Base-by-base conservation (phyloP, 768 basidiomycete genomes). In the Sarcodon sp. region DNA sequence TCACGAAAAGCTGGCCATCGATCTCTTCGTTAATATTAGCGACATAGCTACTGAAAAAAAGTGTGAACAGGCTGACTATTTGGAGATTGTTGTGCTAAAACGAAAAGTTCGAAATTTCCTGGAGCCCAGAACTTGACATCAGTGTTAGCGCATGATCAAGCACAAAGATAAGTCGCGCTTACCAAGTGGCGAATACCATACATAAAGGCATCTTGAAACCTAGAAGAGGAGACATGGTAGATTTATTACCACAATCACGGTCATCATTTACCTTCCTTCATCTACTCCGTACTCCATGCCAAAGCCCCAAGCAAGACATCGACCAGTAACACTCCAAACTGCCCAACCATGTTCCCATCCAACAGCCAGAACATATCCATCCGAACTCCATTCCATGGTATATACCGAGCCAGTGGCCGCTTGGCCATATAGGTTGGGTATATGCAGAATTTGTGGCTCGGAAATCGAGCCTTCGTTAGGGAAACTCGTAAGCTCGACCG, bases 281-380 rank as follows among this genome's bases (percentile, higher is more conserved):
- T 86, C 79, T 31, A 79, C 68, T 11, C 62, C 59, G 52, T 82
- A 80, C 36, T 82, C 83, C 2, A 76, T 72, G 10, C 80, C 81
- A 56, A 90, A 78, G 8, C 77, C 79, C 65, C 79, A 89, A 1
- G 84, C 83, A 31, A 89, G 71, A 57, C 92, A 87, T 47, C 90
- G 73, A 6, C 94, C 94, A 10, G 87, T 86, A 9, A 91, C 80
- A 59, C 84, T 91, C 66, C 91, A 87, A 5, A 94, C 73, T 3
- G 81, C 87, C 92, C 92, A 98, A 6, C 90, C 93, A 47, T 75
- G 64, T 52, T 79, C 73, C 86, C 90, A 96, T 0, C 90, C 94
- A 2, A 91, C 90, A 33, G 92, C 93, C 9, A 99, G 69, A 6
- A 88, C 89, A 64, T 92, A 92, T 2, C 94, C 94, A 63, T 99